Conservation (phyloP, 495 filamentous ascomycete species). For the Hypoxylon fuscum region DNA sequence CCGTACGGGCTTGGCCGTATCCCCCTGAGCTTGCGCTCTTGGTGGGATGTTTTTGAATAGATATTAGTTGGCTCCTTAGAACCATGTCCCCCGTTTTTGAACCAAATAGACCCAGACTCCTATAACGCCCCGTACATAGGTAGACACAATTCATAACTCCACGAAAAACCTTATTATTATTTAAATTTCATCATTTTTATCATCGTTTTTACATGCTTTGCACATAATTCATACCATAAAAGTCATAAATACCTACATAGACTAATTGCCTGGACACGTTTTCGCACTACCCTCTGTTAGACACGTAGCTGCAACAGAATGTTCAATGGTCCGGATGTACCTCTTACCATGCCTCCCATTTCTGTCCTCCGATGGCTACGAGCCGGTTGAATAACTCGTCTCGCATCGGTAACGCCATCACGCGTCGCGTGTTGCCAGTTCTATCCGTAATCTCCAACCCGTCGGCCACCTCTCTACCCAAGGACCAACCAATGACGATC, state of each 20-base stretch:
- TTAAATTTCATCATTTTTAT: background rate
- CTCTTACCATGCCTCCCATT: slow-evolving; percentile 82
- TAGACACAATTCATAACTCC: no score
- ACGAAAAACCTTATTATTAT: no score
- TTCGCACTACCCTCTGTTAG: slow-evolving; percentile 17
- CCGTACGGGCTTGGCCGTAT: no score
- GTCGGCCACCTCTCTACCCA: slow-evolving; percentile 79
- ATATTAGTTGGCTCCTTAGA: no score
- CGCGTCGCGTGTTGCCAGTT: slow-evolving; percentile 60
- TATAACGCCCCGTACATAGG: no score
- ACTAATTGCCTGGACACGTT: background rate
- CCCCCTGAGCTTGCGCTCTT: no score
- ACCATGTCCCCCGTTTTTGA: no score
- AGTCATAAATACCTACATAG: background rate
- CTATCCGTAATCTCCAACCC: slow-evolving; percentile 74
- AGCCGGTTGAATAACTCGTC: slow-evolving; percentile 90
- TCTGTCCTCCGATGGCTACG: slow-evolving; percentile 82
- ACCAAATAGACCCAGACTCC: no score
- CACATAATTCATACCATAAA: background rate
- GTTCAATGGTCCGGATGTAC: background rate
- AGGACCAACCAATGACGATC: slow-evolving; percentile 82
- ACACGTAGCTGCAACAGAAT: background rate
- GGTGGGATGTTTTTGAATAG: no score
- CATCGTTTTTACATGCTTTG: background rate
- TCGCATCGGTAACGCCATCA: slow-evolving; percentile 78